Conservation (phyloP, 768 basidiomycete genomes). For the Lentinula raphanica region DNA sequence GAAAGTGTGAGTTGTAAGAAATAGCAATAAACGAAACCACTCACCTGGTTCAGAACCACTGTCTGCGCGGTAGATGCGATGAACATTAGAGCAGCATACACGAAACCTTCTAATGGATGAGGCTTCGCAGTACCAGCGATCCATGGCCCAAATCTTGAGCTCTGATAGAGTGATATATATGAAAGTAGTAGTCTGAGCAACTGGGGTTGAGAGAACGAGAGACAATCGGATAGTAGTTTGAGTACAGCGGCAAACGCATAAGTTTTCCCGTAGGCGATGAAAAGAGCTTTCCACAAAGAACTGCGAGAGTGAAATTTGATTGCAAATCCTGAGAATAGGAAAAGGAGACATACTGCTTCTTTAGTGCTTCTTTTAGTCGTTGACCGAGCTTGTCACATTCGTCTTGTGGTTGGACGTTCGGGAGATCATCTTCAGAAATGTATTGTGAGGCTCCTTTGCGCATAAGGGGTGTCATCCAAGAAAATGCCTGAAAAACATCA, state of each 20-base stretch:
- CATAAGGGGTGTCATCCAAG: conserved; percentile 83
- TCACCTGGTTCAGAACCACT: conserved; percentile 71
- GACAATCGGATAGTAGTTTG: conserved; percentile 74
- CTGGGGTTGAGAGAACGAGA: conserved; percentile 85
- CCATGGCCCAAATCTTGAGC: conserved; percentile 30
- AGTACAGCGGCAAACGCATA: conserved; percentile 57
- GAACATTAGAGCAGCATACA: conserved; percentile 79
- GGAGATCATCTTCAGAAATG: conserved; percentile 85
- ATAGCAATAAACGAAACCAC: neutral
- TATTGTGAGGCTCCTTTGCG: conserved; percentile 56
- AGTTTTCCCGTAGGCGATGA: conserved; percentile 72
- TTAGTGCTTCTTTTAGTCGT: conserved; percentile 55
- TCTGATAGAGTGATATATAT: conserved; percentile 79
- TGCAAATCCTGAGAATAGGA: neutral
- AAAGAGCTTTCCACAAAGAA: conserved; percentile 70
- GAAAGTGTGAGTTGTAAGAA: neutral
- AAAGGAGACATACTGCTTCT: conserved; percentile 47
- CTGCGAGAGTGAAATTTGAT: conserved; percentile 23
- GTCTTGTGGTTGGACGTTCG: conserved; percentile 62
- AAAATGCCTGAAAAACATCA: conserved; percentile 48
- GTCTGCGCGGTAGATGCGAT: conserved; percentile 74
- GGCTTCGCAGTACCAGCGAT: conserved; percentile 22
- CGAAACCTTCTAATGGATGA: conserved; percentile 60
- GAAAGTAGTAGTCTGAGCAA: conserved; percentile 72
- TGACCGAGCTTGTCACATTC: conserved; percentile 64